Conservation (phyloP, 192 early-diverging fungal species). For the Gigaspora rosea region DNA sequence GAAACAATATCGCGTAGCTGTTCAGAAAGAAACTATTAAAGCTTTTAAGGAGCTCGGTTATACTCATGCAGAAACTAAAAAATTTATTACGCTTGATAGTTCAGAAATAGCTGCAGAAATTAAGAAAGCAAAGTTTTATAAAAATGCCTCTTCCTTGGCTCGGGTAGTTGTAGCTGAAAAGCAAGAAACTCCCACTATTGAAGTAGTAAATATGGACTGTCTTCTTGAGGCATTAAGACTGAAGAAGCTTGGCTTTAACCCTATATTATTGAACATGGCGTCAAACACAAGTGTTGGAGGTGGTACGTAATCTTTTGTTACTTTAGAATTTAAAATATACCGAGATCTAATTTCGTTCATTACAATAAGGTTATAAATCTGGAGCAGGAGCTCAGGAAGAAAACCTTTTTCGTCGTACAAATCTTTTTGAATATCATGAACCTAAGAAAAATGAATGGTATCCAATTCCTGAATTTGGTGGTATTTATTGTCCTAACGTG, state of each 20-base stretch:
- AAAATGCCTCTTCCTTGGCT: neutral
- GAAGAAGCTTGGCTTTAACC: constrained; percentile 42
- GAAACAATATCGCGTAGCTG: neutral
- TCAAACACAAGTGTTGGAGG: constrained; percentile 40
- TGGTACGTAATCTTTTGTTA: constrained; percentile 27
- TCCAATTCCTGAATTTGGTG: constrained; percentile 42
- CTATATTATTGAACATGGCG: constrained; percentile 50
- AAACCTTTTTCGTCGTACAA: constrained; percentile 45
- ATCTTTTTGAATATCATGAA: constrained; percentile 46
- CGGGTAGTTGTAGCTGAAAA: neutral
- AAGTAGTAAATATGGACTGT: constrained; percentile 39
- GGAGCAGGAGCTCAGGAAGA: constrained; percentile 48
- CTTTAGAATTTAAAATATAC: too few relatives aligned
- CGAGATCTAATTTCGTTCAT: too few relatives aligned
- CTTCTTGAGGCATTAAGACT: constrained; percentile 40
- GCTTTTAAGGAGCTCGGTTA: neutral
- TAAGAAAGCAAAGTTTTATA: neutral
- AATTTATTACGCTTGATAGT: neutral
- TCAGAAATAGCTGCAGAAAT: neutral
- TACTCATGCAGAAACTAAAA: neutral
- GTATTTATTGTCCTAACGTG: constrained; percentile 48
- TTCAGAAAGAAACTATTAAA: neutral
- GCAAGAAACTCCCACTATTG: constrained; percentile 39
- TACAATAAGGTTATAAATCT: constrained; percentile 34
- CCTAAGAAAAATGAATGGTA: constrained; percentile 42